Conservation (phyloP, 1,284 basidiomycete species). For the Cryptococcus jaspeensis region DNA sequence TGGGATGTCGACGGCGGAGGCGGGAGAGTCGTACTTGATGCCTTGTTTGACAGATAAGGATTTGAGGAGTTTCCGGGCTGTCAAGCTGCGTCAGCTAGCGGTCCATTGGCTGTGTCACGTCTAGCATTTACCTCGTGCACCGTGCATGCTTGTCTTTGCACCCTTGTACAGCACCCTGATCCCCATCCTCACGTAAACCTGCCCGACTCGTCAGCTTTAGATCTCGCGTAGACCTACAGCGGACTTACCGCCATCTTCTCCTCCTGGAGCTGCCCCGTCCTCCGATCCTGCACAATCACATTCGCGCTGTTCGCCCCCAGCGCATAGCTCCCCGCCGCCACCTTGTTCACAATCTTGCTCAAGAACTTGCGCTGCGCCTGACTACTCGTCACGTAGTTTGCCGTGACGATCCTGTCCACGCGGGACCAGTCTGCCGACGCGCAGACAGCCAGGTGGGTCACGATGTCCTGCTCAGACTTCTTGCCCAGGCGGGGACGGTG, state of each 20-base stretch:
- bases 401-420: constrained; percentile 82
- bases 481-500: constrained; percentile 79
- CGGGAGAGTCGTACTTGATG: constrained; percentile 82
- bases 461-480: constrained; percentile 88
- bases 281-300: constrained; percentile 89
- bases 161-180: constrained; percentile 94
- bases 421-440: constrained; percentile 88
- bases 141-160: constrained; percentile 84
- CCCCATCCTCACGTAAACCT: constrained; percentile 88
- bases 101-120: not conserved
- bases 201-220: constrained; percentile 47
- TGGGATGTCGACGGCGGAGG: constrained; percentile 79
- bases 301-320: constrained; percentile 84
- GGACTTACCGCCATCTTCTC: constrained; percentile 73
- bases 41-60: constrained; percentile 94
- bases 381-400: constrained; percentile 91
- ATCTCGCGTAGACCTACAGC: not conserved
- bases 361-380: constrained; percentile 98
- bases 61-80: constrained; percentile 75
- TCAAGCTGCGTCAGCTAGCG: constrained; percentile 5
- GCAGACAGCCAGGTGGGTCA: constrained; percentile 90
- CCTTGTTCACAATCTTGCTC: constrained; percentile 80
- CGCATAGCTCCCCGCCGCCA: constrained; percentile 80
- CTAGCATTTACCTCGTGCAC: constrained; percentile 65
- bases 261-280: constrained; percentile 88